A percentile compares a stretch with the other conserved stretches of the same genome.
Evolutionary conservation across 495 filamentous ascomycete genomes (phyloP).

Genomic region (Penicillium roqueforti): DNA sequence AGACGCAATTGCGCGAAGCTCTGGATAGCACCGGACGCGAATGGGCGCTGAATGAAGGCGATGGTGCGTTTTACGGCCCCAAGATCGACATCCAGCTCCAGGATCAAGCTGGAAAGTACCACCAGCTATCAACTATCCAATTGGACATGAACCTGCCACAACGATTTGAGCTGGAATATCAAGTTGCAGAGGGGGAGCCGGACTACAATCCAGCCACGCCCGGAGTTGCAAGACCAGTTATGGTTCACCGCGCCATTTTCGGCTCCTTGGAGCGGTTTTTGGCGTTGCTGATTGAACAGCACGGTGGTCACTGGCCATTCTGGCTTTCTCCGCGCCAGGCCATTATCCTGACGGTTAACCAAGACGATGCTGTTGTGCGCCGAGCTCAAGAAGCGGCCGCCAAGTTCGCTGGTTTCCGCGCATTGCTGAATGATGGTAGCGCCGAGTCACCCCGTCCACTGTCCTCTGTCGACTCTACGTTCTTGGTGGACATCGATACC

Average conservation of each 20-base stretch:
- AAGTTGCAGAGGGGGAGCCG: constrained; percentile 45
- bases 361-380: constrained; percentile 53
- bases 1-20: constrained; percentile 65
- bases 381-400: constrained; percentile 50
- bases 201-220: constrained; percentile 72
- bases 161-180: constrained; percentile 73
- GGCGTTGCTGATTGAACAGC: constrained; percentile 81
- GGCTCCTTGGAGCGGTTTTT: constrained; percentile 85
- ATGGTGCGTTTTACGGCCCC: constrained; percentile 92
- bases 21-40: constrained; percentile 59
- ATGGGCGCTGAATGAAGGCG: constrained; percentile 73
- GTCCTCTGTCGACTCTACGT: constrained; percentile 43
- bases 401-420: constrained; percentile 34
- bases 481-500: constrained; percentile 70
- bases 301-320: constrained; percentile 80
- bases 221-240: constrained; percentile 65
- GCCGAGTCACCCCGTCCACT: constrained; percentile 27
- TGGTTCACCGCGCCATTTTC: constrained; percentile 85
- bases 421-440: constrained; percentile 21
- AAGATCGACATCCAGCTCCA: constrained; percentile 89
- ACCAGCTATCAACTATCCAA: constrained; percentile 90
- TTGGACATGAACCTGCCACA: constrained; percentile 90
- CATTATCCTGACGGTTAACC: constrained; percentile 72
- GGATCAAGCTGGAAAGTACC: constrained; percentile 81
- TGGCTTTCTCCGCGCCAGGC: constrained; percentile 86